Evolutionary conservation across 2,329 filamentous ascomycete genomes (phyloP), one percentile per base, ranked within the genome.

Genomic region (Gyromitra esculenta): DNA sequence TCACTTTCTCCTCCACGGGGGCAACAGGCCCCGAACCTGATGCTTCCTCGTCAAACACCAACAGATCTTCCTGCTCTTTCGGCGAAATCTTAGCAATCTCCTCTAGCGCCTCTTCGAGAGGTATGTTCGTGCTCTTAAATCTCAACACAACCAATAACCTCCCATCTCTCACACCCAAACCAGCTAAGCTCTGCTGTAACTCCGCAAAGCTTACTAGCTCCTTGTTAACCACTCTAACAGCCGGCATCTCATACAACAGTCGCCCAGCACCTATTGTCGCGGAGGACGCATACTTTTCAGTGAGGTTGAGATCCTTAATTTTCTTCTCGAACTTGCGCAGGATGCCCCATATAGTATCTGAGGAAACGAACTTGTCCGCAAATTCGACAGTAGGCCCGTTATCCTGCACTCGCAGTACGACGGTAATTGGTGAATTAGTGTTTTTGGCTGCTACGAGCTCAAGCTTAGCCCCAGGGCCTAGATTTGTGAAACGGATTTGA

Each of bases 301-400:
- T 98, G 80, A 99, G 89, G 82, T 97, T 97, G 79, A 92, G 85
- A 71, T 86, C 89, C 69, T 84, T 86, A 50, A 56, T 45, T 63
- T 87, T 89, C 78, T 91, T 91, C 84, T 99, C 96, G 79, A 98
- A 97, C 82, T 96, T 93, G 76, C 96, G 91, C 73, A 99, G 83
- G 37, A 98, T 87, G 80, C 93, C 89, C 96, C 96, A 99, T 83
- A 99, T 83, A 18, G 93, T 92, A 45, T 93, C 92, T 79, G 93
- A 91, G 83, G 92, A 97, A 0, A 94, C 90, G 77, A 98, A 94
- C 21, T 88, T 86, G 63, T 87, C 86, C 57, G 85, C 86, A 21
- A 88, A 89, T 82, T 96, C 80, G 31, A 25, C 43, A 21, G 52
- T 91, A 25, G 90, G 88, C 45, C 90, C 87, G 2, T 93, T 92